Percentiles rank a stretch among this genome's conserved stretches.
Conservation (phyloP, 2,329 filamentous ascomycete species). For the Trichoderma sp. region DNA sequence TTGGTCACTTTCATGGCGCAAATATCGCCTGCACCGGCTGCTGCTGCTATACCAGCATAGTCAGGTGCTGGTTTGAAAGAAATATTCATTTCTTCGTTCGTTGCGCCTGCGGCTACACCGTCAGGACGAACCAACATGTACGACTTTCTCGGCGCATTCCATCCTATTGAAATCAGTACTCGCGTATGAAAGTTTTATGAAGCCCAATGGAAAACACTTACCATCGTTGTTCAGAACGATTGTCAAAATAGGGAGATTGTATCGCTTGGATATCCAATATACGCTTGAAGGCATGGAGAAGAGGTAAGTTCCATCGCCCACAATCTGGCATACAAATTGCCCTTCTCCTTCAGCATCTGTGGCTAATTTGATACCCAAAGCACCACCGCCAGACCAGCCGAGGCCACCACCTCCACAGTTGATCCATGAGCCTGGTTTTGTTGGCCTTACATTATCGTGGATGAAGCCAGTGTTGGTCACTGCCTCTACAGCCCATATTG, state of each 20-base stretch:
- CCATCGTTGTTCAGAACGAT: conserved; percentile 63
- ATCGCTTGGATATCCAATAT: conserved; percentile 61
- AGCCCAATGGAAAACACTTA: conserved; percentile 31
- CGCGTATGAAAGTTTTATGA: background rate
- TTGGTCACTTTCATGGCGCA: conserved; percentile 53
- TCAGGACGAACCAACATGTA: conserved; percentile 62
- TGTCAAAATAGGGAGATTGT: conserved; percentile 58
- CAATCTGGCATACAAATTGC: conserved; percentile 58
- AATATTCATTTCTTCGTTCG: conserved; percentile 65
- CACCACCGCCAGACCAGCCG: conserved; percentile 78
- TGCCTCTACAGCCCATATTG: conserved; percentile 77
- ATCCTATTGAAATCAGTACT: conserved; percentile 43
- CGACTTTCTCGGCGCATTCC: conserved; percentile 63
- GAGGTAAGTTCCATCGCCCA: conserved; percentile 60
- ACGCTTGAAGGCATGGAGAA: conserved; percentile 59
- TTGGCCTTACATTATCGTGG: conserved; percentile 71
- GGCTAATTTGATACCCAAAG: conserved; percentile 76
- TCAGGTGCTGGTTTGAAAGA: conserved; percentile 62
- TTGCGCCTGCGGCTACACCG: conserved; percentile 56
- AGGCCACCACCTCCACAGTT: conserved; percentile 82
- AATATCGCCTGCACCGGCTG: conserved; percentile 59
- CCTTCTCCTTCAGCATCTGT: conserved; percentile 50
- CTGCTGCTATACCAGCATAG: conserved; percentile 64
- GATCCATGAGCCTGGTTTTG: conserved; percentile 72
- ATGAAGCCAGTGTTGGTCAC: conserved; percentile 73